phyloP scores from a whole-genome alignment of 108 stramenopile genomes.

The Pseudonitzschia delicatissima region DNA sequence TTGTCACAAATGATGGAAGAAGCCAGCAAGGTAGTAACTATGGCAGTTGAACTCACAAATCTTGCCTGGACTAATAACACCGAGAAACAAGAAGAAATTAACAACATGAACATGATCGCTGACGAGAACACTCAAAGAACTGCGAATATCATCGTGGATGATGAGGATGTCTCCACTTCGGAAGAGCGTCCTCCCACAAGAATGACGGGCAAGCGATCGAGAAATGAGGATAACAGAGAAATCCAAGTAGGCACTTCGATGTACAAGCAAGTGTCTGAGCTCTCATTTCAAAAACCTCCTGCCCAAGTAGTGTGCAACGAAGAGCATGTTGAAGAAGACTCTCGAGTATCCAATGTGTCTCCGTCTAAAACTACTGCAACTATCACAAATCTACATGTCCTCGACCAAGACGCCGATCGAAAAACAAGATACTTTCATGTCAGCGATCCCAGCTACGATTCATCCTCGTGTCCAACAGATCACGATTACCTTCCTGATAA shows the following conservation, averaged over 20 bases:
- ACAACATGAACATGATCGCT: not conserved
- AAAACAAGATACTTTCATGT: not conserved
- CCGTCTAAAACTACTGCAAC: not conserved
- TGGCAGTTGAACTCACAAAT: constrained; percentile 12
- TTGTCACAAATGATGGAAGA: constrained; percentile 11
- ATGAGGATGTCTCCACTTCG: not conserved
- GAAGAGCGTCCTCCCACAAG: not conserved
- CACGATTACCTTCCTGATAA: not conserved
- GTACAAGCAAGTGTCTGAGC: not conserved
- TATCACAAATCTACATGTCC: not conserved
- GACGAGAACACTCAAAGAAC: not conserved
- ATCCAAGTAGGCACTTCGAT: not conserved
- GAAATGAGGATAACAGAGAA: not conserved
- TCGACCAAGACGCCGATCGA: not conserved
- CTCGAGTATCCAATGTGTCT: not conserved
- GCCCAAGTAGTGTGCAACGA: not conserved
- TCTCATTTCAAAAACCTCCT: not conserved
- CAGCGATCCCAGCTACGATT: constrained; percentile 4
- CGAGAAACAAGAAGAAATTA: constrained; percentile 1
- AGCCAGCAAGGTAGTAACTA: constrained; percentile 10
- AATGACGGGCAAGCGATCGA: not conserved
- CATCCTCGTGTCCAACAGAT: not conserved
- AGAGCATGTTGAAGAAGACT: not conserved
- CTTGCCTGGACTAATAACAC: constrained; percentile 9
- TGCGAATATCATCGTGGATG: not conserved